phyloP scores from a whole-genome alignment of 352 stramenopile genomes.

The Pythium sp. region DNA sequence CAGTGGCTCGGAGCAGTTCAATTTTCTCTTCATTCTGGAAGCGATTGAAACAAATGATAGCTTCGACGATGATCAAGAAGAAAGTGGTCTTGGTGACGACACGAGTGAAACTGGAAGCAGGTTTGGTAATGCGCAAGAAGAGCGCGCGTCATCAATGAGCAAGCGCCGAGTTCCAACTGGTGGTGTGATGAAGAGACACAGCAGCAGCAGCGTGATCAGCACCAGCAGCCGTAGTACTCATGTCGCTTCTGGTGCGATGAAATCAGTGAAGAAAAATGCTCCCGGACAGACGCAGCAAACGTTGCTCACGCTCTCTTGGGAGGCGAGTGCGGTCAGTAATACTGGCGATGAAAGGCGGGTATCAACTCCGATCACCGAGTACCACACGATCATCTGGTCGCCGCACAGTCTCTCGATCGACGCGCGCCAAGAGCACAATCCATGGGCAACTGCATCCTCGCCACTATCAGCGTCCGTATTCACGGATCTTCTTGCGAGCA shows the following conservation, averaged over 20 bases:
- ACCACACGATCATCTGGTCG: slow-evolving; percentile 68
- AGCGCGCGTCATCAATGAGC: slow-evolving; percentile 14
- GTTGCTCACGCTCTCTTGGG: slow-evolving; percentile 65
- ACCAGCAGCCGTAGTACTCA: neutral
- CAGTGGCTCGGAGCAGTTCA: slow-evolving; percentile 52
- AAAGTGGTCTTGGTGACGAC: neutral
- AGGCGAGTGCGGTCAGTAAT: slow-evolving; percentile 15
- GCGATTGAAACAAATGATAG: slow-evolving; percentile 18
- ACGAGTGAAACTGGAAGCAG: slow-evolving; percentile 1
- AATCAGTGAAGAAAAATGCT: neutral
- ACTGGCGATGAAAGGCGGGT: neutral
- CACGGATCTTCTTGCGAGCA: neutral
- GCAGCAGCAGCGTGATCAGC: slow-evolving; percentile 12
- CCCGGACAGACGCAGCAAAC: slow-evolving; percentile 33
- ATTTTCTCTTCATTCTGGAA: slow-evolving; percentile 58
- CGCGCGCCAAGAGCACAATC: neutral
- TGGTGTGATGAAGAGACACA: slow-evolving; percentile 13
- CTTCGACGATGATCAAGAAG: neutral
- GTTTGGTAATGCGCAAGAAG: neutral
- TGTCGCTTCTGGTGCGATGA: neutral
- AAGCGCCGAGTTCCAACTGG: neutral
- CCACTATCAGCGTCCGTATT: slow-evolving; percentile 7
- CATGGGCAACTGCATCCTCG: neutral
- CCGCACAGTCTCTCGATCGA: slow-evolving; percentile 20
- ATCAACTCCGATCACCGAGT: slow-evolving; percentile 49